phyloP scores from a whole-genome alignment of 805 yeast genomes.

The Wickerhamiella siamensis region DNA sequence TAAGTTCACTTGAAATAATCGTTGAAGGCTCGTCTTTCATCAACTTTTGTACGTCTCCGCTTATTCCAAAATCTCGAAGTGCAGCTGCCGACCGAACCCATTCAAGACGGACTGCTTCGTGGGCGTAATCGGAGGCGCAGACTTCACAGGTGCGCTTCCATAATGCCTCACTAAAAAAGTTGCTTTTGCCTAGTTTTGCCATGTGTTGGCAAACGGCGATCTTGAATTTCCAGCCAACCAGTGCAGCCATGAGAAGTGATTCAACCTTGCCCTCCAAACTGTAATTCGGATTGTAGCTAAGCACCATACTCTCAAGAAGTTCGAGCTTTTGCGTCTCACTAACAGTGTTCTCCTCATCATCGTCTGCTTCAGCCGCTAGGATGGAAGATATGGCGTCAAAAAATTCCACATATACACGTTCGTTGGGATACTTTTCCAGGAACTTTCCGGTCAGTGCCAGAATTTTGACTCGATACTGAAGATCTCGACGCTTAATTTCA shows the following conservation, averaged over 20 bases:
- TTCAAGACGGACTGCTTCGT: slow-evolving; percentile 46
- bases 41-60: slow-evolving; percentile 14
- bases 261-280: slow-evolving; percentile 14
- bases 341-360: slow-evolving; percentile 22
- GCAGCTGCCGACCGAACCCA: slow-evolving; percentile 28
- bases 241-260: slow-evolving; percentile 21
- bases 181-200: slow-evolving; percentile 10
- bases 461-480: slow-evolving; percentile 44
- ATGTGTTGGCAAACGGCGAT: slow-evolving; percentile 33
- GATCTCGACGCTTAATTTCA: slow-evolving; percentile 57
- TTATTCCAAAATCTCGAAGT: slow-evolving; percentile 12
- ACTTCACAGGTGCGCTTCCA: slow-evolving; percentile 9
- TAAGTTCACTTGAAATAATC: slow-evolving; percentile 27
- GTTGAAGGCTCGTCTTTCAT: slow-evolving; percentile 32
- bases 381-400: slow-evolving; percentile 30
- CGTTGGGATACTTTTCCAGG: slow-evolving; percentile 28
- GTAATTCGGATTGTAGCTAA: slow-evolving; percentile 6
- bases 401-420: slow-evolving; percentile 20
- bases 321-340: slow-evolving; percentile 6
- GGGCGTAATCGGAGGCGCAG: slow-evolving; percentile 11
- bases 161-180: slow-evolving; percentile 5
- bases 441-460: slow-evolving; percentile 41
- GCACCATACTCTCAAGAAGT: slow-evolving; percentile 11
- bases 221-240: slow-evolving; percentile 51
- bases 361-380: slow-evolving; percentile 29